Evolutionary conservation across 192 early-diverging fungal species (phyloP), one percentile per base, ranked within the genome.

Genomic region (Chytriomyces hyalinus): DNA sequence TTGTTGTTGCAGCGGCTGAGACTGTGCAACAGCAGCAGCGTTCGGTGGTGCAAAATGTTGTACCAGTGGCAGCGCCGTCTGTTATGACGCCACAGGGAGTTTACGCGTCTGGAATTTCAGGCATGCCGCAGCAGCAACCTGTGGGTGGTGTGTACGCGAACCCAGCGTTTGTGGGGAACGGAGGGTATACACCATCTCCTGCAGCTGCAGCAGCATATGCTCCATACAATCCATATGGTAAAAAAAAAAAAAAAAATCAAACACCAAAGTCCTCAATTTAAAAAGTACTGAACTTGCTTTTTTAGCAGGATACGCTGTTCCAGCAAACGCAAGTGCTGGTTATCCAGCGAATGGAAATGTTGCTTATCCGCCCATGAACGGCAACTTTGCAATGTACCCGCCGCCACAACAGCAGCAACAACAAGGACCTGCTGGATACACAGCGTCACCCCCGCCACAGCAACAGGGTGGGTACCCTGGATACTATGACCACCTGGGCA

Each of bases 401-500:
- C 62, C n/a, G 24, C 13, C 36, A 2, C 62, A 15, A 64, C 36
- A 11, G 24, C 62, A 28, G 11, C 11, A 5, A 28, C 13, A 13
- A 11, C 22, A 28, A 36, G 22, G 4, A 7, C 62, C 13, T 36
- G 62, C 62, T 22, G 13, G 11, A 11, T 64, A 24, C 62, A 26
- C 62, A 28, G 5, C 20, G 36, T 11, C 20, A 22, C 62, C 62
- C 4, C 43, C 44, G 11, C 43, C 36, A 8, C 7, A 15, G 2
- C 26, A 28, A 22, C 65, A 67, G 48, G 36, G 36, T 3, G 36
- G 36, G 36, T 67, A 67, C 45, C 65, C 65, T 10, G 65, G 65
- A 17, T 67, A 67, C 22, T 67, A 67, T 43, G 65, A 67, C 22
- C 36, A 67, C 11, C 24, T 47, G 13, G 65, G 65, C 8, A 26